Percentiles rank a stretch among this genome's conserved stretches.
Conservation (phyloP, 805 yeast species). For the Saccharomyces kudriavzevii region DNA sequence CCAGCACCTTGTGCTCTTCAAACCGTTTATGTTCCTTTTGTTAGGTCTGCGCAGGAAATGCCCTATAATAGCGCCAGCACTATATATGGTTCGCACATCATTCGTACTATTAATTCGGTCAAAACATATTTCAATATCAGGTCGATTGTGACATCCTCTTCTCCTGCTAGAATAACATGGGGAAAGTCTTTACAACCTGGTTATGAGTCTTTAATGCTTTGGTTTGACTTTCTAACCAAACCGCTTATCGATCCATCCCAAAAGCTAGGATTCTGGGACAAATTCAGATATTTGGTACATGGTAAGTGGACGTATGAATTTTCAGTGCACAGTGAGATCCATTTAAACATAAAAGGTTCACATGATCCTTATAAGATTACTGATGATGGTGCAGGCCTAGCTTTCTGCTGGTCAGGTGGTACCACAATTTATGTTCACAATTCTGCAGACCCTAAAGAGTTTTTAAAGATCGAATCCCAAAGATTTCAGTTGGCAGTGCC, state of each 20-base stretch:
- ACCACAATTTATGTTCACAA: conserved; percentile 45
- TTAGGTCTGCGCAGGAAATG: conserved; percentile 37
- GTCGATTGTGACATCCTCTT: conserved; percentile 37
- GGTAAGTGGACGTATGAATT: conserved; percentile 44
- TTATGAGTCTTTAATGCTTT: conserved; percentile 49
- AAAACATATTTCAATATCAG: conserved; percentile 46
- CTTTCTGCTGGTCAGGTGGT: conserved; percentile 55
- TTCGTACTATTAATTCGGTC: conserved; percentile 57
- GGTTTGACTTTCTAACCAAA: conserved; percentile 59
- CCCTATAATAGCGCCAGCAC: conserved; percentile 35
- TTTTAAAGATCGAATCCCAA: conserved; percentile 47
- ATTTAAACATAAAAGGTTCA: conserved; percentile 56
- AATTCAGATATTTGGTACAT: conserved; percentile 46
- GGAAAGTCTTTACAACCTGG: conserved; percentile 57
- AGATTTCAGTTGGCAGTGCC: conserved; percentile 53
- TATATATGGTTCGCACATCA: conserved; percentile 49
- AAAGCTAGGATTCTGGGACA: conserved; percentile 68
- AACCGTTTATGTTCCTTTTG: conserved; percentile 48
- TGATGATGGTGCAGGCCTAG: conserved; percentile 56
- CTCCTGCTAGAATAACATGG: conserved; percentile 53
- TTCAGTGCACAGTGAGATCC: conserved; percentile 40
- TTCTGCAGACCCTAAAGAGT: conserved; percentile 40
- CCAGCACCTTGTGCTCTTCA: conserved; percentile 38
- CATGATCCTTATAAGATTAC: conserved; percentile 48
- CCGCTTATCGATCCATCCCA: conserved; percentile 61